Base-by-base conservation (phyloP, 148 eudicot genomes). In the Rhododendron kiyosumense region DNA sequence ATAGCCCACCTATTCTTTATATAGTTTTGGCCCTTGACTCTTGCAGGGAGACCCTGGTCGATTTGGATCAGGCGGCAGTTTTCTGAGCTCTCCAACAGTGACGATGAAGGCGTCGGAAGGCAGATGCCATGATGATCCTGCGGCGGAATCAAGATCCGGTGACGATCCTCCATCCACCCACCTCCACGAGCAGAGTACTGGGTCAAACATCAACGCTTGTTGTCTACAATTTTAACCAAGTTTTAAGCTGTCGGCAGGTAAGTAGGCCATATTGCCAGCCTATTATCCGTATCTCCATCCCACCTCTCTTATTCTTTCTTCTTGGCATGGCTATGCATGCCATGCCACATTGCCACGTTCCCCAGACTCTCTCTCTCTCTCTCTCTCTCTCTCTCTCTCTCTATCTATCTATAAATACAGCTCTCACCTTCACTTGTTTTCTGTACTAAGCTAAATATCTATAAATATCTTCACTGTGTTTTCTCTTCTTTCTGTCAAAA, bases 231-330 rank as follows among this genome's bases (percentile, higher is more conserved):
- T 4, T 12, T 12, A 14, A 15, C 18, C 79, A 74, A 74, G 78
- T 32, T 34, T 74, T 32, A 13, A 15, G 43, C 45, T 41, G 45
- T 74, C 20, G 78, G 78, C 34, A 32, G 45, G 10, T 32, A 12
- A 15, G 77, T 32, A 26, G 83, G 67, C 54, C 83, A 54, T 81
- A 81, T 32, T 81, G 69, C 46, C 83, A 81, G 83, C 83, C 69
- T 57, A 28, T 49, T 59, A 59, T 38, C 13, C 84, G 0, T 54
- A 17, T 22, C 65, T 13, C 63, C 63, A 59, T 6, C 14, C 73
- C 73, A 22, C 77, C 41, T 73, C 77, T 73, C 34, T 28, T 15
- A 7, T 32, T 32, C 78, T 74, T 74, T 74, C 78, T 74, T 30
- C 78, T 32, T 74, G 45, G 78, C 78, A 74, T 34, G 38, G 43